These are phyloP conservation scores for Phylloporus scabripes DNA, from an alignment of 768 basidiomycete species.

Conservation along the genomic window DNA sequence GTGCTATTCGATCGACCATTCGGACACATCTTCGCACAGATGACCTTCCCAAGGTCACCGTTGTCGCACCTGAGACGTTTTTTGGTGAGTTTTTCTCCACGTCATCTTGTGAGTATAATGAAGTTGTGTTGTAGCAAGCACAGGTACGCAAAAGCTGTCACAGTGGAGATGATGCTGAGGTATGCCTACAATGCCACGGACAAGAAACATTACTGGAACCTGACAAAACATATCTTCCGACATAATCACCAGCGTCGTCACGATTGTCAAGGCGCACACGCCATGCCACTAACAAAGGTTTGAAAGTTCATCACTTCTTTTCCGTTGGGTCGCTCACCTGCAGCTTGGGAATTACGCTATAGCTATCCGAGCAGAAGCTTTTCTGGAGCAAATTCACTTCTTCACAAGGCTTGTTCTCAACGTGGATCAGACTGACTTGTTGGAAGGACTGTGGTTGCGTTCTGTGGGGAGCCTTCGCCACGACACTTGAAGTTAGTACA, in stretches of 20 bases:
- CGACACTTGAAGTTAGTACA: too few relatives aligned
- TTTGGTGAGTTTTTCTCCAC: neutral
- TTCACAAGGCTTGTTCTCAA: neutral
- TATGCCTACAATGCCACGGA: neutral
- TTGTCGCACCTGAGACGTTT: neutral
- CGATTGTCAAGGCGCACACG: neutral
- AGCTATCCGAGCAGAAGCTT: neutral
- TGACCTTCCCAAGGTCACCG: too few relatives aligned
- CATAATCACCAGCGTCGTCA: neutral
- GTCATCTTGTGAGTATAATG: neutral
- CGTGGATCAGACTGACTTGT: neutral
- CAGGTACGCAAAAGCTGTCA: neutral
- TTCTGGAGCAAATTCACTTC: neutral
- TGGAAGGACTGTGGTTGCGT: too few relatives aligned
- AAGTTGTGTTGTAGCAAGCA: neutral
- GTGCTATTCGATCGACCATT: neutral
- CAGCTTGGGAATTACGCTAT: neutral
- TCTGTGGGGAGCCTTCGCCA: too few relatives aligned
- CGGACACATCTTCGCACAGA: neutral
- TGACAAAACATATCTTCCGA: slow-evolving; percentile 39
- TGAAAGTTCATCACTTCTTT: too few relatives aligned
- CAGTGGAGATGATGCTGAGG: neutral
- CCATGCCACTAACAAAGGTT: neutral
- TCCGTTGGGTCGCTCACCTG: too few relatives aligned
- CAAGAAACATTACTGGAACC: neutral